Conservation (phyloP, 306 rosid genomes). For the Quercus suber region DNA sequence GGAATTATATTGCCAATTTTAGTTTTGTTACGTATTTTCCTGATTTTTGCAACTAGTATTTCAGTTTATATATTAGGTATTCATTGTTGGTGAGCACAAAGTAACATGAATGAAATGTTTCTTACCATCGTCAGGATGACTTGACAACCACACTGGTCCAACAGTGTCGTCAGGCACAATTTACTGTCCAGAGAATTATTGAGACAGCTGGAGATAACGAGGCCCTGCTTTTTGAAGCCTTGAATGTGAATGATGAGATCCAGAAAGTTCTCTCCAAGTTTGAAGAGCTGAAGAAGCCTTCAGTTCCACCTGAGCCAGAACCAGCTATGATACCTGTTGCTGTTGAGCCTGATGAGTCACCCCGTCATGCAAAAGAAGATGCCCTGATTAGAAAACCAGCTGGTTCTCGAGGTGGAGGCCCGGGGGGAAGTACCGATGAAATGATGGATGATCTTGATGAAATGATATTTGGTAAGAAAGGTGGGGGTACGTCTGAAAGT, state of each 20-base stretch:
- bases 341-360: slow-evolving; percentile 92
- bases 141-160: slow-evolving; percentile 83
- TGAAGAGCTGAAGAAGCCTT: slow-evolving; percentile 65
- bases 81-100: not conserved
- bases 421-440: slow-evolving; percentile 73
- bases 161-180: slow-evolving; percentile 76
- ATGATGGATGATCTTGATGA: slow-evolving; percentile 99
- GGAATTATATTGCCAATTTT: not conserved
- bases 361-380: slow-evolving; percentile 56
- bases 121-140: slow-evolving; percentile 64
- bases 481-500: slow-evolving; percentile 53
- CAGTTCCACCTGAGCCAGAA: slow-evolving; percentile 57
- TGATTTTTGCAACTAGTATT: not conserved
- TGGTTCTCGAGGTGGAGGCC: slow-evolving; percentile 49
- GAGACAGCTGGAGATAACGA: slow-evolving; percentile 89
- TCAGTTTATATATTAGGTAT: not conserved
- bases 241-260: slow-evolving; percentile 92
- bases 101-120: not conserved
- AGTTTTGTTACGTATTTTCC: not conserved
- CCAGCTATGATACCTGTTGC: slow-evolving; percentile 99
- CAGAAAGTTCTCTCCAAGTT: slow-evolving; percentile 76
- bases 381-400: slow-evolving; percentile 74
- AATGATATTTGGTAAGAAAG: slow-evolving; percentile 92
- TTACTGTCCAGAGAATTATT: slow-evolving; percentile 62
- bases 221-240: slow-evolving; percentile 92